phyloP scores from a whole-genome alignment of 2,329 filamentous ascomycete genomes.

The Microcera coccophila region DNA sequence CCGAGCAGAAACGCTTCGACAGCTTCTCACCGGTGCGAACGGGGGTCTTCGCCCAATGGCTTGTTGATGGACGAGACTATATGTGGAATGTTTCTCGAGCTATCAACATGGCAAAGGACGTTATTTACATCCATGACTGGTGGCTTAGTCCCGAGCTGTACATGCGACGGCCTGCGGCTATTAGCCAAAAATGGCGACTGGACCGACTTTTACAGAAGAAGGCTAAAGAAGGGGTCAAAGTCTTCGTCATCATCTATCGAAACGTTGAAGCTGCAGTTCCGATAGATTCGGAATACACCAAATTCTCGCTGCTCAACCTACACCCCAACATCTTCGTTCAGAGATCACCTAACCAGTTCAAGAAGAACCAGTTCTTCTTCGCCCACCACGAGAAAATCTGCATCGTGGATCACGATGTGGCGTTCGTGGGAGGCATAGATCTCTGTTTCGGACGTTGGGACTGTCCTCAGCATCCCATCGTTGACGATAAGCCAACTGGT shows the following conservation, averaged over 20 bases:
- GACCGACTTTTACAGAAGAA: conserved; percentile 92
- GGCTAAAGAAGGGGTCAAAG: conserved; percentile 90
- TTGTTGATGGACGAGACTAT: conserved; percentile 94
- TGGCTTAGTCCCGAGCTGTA: conserved; percentile 97
- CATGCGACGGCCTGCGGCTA: conserved; percentile 86
- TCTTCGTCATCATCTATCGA: conserved; percentile 95
- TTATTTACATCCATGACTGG: conserved; percentile 99
- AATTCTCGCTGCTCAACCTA: conserved; percentile 89
- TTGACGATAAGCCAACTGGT: conserved; percentile 91
- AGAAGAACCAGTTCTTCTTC: conserved; percentile 99
- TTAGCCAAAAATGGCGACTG: conserved; percentile 96
- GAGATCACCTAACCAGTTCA: conserved; percentile 92
- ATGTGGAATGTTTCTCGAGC: conserved; percentile 99
- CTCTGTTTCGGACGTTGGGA: conserved; percentile 98
- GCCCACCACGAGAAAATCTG: conserved; percentile 99
- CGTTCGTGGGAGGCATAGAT: conserved; percentile 93
- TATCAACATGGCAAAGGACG: conserved; percentile 94
- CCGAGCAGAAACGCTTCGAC: conserved; percentile 77
- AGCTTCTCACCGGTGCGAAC: conserved; percentile 89
- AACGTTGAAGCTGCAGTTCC: conserved; percentile 97
- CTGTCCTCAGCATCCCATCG: conserved; percentile 84
- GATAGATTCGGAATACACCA: conserved; percentile 97
- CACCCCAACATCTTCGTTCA: conserved; percentile 97
- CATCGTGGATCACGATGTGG: conserved; percentile 91
- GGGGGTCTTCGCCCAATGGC: conserved; percentile 88